Base-by-base conservation (phyloP, 352 stramenopile genomes). In the Phytophthora foliorum region DNA sequence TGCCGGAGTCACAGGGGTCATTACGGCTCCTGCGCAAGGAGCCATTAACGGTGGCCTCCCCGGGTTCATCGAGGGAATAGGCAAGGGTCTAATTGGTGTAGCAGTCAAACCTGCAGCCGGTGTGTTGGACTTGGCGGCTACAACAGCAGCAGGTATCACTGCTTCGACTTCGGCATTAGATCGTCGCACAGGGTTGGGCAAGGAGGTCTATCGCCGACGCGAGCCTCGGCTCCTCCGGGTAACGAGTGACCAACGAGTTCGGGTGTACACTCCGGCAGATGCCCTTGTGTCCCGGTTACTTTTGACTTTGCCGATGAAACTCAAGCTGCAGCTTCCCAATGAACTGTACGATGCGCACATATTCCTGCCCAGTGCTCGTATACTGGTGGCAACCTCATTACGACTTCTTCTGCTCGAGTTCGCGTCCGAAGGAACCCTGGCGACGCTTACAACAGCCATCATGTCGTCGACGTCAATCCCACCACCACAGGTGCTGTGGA, bases 21-120 rank as follows among this genome's bases (percentile, higher is more conserved):
- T 98, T 57, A 97, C 94, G 14, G 86, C 97, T 34, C 94, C 94
- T 24, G 90, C 94, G 16, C 79, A 94, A 48, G 94, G 94, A 4
- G 90, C 90, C 1, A 93, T 97, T 65, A 89, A 95, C 58, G 93
- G 96, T 55, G 94, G 94, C 11, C 79, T 97, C 31, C 79, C 90
- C 4, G 92, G 91, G 6, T 98, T 97, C 48, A 89, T 96, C 17
- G 92, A 97, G 58, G 91, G 91, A 8, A 79, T 98, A 9, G 91
- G 90, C 9, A 95, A 93, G 42, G 92, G 92, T 3, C 62, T 98
- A 9, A 88, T 97, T 19, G 92, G 92, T 14, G 88, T 97, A 13
- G 91, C 90, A 1, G 86, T 97, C 24, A 98, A 98, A 63, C 92
- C 92, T 7, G 90, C 92, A 1, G 90, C 89, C 0, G 91, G 92